Evolutionary conservation across 192 early-diverging fungal species (phyloP).

Genomic region (Glomus cerebriforme): DNA sequence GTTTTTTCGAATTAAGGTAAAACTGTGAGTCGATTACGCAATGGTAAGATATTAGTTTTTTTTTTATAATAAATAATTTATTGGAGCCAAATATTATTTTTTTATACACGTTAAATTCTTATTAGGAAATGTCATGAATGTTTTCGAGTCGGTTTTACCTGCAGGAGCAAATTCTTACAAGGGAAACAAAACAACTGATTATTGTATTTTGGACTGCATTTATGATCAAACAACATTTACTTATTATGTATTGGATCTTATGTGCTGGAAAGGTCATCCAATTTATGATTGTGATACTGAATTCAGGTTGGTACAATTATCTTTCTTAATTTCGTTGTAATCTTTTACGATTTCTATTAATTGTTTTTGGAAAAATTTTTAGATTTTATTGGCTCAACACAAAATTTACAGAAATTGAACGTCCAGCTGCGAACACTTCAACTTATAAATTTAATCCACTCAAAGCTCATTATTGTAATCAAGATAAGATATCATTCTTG

Average conservation of each 20-base stretch:
- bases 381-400: constrained; percentile 54
- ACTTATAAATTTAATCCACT: constrained; percentile 25
- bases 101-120: constrained; percentile 4
- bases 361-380: background rate
- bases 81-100: too few relatives aligned
- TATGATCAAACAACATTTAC: constrained; percentile 52
- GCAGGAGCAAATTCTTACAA: constrained; percentile 50
- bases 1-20: constrained; percentile 32
- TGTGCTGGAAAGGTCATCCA: constrained; percentile 66
- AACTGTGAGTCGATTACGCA: constrained; percentile 39
- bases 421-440: constrained; percentile 24
- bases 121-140: constrained; percentile 38
- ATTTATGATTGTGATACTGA: constrained; percentile 65
- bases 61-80: too few relatives aligned
- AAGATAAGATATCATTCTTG: constrained; percentile 9
- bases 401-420: constrained; percentile 51
- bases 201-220: constrained; percentile 62
- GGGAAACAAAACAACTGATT: constrained; percentile 54
- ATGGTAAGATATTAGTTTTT: constrained; percentile 26
- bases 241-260: constrained; percentile 60
- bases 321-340: background rate
- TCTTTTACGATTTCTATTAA: background rate
- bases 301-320: constrained; percentile 42
- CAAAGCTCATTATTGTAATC: background rate
- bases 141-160: constrained; percentile 56